Evolutionary conservation across 2,329 filamentous ascomycete genomes (phyloP).

Genomic region (Aureobasidium sp.): DNA sequence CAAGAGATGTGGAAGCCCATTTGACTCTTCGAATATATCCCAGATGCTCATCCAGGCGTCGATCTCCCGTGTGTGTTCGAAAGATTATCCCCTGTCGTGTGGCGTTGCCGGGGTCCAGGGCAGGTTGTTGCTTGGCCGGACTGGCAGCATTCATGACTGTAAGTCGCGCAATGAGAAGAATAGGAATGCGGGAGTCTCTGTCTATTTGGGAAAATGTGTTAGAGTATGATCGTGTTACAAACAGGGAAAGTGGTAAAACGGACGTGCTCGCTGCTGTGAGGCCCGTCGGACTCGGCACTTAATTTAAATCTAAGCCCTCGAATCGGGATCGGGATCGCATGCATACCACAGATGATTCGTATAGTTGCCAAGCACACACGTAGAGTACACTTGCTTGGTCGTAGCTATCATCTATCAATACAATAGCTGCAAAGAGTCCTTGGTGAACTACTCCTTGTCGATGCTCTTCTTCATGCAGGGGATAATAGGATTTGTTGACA

Average conservation of each 20-base stretch:
- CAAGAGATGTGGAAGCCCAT: conserved; percentile 17
- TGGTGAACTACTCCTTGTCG: neutral
- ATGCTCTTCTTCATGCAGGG: neutral
- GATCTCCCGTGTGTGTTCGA: neutral
- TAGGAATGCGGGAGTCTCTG: neutral
- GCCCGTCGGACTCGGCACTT: neutral
- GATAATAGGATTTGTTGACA: neutral
- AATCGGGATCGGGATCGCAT: neutral
- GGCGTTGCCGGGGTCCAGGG: neutral
- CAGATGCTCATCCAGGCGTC: conserved; percentile 5
- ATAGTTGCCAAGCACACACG: neutral
- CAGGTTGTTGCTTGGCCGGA: neutral
- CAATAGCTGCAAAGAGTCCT: neutral
- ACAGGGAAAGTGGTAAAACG: neutral
- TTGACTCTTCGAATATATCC: conserved; percentile 1
- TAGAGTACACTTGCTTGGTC: neutral
- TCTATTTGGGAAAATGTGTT: neutral
- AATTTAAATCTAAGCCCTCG: neutral
- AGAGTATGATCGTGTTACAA: neutral
- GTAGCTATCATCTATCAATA: neutral
- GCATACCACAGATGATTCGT: neutral
- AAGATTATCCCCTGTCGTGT: neutral
- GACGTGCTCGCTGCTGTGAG: neutral
- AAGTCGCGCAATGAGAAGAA: neutral
- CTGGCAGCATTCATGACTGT: neutral